Evolutionary conservation across 1,139 yeast genomes (phyloP).

Genomic region (Hanseniaspora sp.): DNA sequence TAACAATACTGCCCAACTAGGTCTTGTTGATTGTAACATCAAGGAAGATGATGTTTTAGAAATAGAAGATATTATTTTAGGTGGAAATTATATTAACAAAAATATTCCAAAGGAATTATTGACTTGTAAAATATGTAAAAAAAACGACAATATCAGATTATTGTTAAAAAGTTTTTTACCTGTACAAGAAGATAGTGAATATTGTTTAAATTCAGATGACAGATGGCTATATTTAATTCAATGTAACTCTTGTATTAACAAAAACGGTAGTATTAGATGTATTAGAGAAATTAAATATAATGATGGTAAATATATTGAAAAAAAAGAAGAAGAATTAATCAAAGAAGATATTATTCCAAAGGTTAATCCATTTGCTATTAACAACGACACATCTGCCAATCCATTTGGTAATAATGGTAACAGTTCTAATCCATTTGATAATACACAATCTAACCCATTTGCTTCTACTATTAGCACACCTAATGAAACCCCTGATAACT

Average conservation of each 20-base stretch:
- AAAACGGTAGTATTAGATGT: slow-evolving; percentile 59
- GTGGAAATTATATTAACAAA: slow-evolving; percentile 54
- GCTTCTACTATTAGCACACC: slow-evolving; percentile 7
- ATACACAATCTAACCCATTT: slow-evolving; percentile 29
- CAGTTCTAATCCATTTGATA: slow-evolving; percentile 33
- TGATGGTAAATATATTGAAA: slow-evolving; percentile 33
- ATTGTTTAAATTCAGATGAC: slow-evolving; percentile 53
- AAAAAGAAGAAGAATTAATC: slow-evolving; percentile 36
- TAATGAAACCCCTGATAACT: not conserved
- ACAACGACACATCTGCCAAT: slow-evolving; percentile 16
- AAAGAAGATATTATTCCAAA: slow-evolving; percentile 24
- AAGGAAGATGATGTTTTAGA: slow-evolving; percentile 40
- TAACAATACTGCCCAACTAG: slow-evolving; percentile 37
- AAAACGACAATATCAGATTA: slow-evolving; percentile 45
- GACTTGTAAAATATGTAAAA: slow-evolving; percentile 53
- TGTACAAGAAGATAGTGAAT: slow-evolving; percentile 34
- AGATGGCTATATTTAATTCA: slow-evolving; percentile 70
- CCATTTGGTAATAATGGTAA: slow-evolving; percentile 31
- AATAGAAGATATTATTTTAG: slow-evolving; percentile 65
- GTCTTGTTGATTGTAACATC: slow-evolving; percentile 47
- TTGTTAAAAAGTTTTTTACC: slow-evolving; percentile 75
- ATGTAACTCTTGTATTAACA: slow-evolving; percentile 62
- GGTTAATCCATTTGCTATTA: slow-evolving; percentile 32
- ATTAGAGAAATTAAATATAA: slow-evolving; percentile 64
- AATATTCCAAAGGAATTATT: slow-evolving; percentile 46